Base-by-base conservation (phyloP, 805 yeast genomes). In the Wickerhamiella australiensis region DNA sequence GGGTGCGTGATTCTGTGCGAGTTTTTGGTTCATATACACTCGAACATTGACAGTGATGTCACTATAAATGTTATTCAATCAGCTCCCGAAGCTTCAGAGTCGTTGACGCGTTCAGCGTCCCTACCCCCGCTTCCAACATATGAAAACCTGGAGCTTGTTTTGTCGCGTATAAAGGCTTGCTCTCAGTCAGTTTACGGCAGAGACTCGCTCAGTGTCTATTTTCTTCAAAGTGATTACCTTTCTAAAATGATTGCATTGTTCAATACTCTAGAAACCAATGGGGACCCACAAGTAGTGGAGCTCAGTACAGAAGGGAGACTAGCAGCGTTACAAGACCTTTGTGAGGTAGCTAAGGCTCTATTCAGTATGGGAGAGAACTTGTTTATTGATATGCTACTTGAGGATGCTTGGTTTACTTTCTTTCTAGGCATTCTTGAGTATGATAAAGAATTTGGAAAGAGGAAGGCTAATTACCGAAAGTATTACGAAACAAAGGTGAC, bases 1-100 rank as follows among this genome's bases (percentile, higher is more conserved):
- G 97, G 96, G 0, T 90, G 98, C 64, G 76, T 84, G 11, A 76
- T 79, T 5, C 60, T 88, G 41, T 86, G 95, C 62, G 90, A 85
- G 46, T 88, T 86, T 60, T 72, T 88, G 22, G 75, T 84, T 17
- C 73, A 73, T 49, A 79, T 79, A 1, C 90, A 83, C 59, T 77
- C 75, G 56, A 73, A 69, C 40, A 58, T 71, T 48, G 84, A 76
- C 62, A 82, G 75, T 5, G 73, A 74, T 43, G 84, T 87, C 11
- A 69, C 78, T 12, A 70, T 68, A 42, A 42, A 17, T 11, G 73
- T 65, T 25, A 57, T 61, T 17, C 45, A 22, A n/a, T 42, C 49
- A 27, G 49, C 53, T 6, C 67, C 68, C 8, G 90, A 82, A 47
- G 72, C 78, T 7, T 79, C 84, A 1, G 95, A 86, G 62, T 68